These are phyloP conservation scores for Irpex lacteus DNA, from an alignment of 1,284 basidiomycete species.

Conservation along the genomic window DNA sequence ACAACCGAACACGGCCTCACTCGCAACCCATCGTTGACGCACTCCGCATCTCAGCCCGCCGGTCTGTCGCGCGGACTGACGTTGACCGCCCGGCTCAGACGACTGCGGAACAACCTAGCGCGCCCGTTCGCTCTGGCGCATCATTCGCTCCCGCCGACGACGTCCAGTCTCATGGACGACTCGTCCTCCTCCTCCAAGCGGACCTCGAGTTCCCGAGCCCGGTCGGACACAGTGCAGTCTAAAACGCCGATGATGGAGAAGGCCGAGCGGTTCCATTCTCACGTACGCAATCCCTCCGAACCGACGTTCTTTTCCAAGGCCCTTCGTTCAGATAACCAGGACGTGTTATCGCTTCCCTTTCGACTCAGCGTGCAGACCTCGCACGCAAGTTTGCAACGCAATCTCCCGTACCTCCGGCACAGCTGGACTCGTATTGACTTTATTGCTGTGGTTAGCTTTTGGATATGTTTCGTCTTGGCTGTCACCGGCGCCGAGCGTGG, in stretches of 20 bases:
- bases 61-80: conserved; percentile 19
- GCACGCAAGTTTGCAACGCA: conserved; percentile 53
- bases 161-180: background rate
- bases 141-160: conserved; percentile 17
- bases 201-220: conserved; percentile 18
- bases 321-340: conserved; percentile 47
- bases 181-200: conserved; percentile 7
- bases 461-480: conserved; percentile 77
- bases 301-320: conserved; percentile 48
- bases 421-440: conserved; percentile 94
- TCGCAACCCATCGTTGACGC: conserved; percentile 31
- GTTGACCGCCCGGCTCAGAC: conserved; percentile 31
- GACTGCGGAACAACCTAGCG: conserved; percentile 36
- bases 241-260: conserved; percentile 33
- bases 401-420: conserved; percentile 87
- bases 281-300: conserved; percentile 32
- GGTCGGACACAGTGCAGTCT: conserved; percentile 31
- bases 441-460: conserved; percentile 80
- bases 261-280: conserved; percentile 23
- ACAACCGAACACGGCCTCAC: conserved; percentile 20
- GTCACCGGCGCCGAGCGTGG: conserved; percentile 64
- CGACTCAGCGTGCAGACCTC: conserved; percentile 56
- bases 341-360: conserved; percentile 60
- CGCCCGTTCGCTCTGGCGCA: conserved; percentile 43
- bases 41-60: conserved; percentile 34